These are phyloP conservation scores for Chrysanthemum makinoi DNA, from an alignment of 129 eudicot genomes.

Conservation along the genomic window DNA sequence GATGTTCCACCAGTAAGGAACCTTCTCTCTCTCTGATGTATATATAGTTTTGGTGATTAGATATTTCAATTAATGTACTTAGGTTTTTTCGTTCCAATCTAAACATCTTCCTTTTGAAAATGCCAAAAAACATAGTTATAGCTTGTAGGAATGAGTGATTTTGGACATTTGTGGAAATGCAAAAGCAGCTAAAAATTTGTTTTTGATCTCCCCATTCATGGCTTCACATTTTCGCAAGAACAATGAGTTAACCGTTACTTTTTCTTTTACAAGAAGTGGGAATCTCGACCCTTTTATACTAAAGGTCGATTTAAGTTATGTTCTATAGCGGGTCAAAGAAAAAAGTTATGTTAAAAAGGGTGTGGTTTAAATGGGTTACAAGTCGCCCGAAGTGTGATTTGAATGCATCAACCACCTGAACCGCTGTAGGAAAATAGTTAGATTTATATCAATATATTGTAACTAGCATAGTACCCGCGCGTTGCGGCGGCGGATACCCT, in stretches of 20 bases:
- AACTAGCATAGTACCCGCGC: no score
- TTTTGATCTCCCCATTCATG: neutral
- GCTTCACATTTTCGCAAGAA: neutral
- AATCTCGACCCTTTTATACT: neutral
- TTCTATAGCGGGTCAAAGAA: neutral
- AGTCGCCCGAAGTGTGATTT: no score
- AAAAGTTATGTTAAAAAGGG: no score
- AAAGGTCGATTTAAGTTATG: neutral
- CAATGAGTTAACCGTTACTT: neutral
- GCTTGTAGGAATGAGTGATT: constrained; percentile 3
- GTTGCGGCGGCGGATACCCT: no score
- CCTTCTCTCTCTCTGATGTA: neutral
- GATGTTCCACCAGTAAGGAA: constrained; percentile 90
- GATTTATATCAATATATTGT: no score
- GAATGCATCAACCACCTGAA: no score
- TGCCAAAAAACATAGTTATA: neutral
- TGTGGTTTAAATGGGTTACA: no score
- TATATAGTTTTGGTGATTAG: neutral
- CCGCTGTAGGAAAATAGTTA: no score
- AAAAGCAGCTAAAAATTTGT: neutral
- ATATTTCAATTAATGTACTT: neutral
- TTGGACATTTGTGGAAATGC: neutral
- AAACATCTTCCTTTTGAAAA: constrained; percentile 4
- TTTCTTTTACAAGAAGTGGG: neutral
- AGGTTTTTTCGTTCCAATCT: neutral